phyloP scores from a whole-genome alignment of 805 yeast genomes.

The Debaryomyces castellii region DNA sequence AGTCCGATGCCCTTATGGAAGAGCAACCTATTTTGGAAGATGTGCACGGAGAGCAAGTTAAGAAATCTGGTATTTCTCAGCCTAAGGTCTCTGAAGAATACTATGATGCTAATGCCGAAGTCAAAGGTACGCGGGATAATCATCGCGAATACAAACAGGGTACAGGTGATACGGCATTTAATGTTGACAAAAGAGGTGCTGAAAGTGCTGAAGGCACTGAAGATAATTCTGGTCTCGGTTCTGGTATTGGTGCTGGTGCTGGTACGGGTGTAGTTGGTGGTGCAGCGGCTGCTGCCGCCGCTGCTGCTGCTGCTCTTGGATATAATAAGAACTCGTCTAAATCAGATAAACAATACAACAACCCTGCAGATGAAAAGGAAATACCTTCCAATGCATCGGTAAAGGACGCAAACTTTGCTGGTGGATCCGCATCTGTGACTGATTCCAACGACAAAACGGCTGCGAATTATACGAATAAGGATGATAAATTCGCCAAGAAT shows the following conservation, averaged over 20 bases:
- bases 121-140: background rate
- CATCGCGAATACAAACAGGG: background rate
- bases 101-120: background rate
- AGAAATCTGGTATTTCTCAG: background rate
- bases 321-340: conserved; percentile 2
- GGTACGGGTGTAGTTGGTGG: conserved; percentile 6
- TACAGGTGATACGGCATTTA: conserved; percentile 7
- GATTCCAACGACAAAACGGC: background rate
- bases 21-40: background rate
- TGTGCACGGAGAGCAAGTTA: background rate
- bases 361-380: background rate
- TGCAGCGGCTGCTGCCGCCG: conserved; percentile 10
- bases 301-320: conserved; percentile 9
- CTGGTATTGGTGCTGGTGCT: conserved; percentile 6
- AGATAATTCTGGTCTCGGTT: conserved; percentile 27
- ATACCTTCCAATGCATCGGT: background rate
- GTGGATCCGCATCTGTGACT: conserved; percentile 5
- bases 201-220: conserved; percentile 27
- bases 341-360: background rate
- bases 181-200: conserved; percentile 24
- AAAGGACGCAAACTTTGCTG: conserved; percentile 1
- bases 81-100: background rate
- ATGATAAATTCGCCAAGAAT: background rate
- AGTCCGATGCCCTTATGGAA: background rate
- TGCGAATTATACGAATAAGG: background rate